A percentile compares a stretch with the other conserved stretches of the same genome.
Conservation (phyloP, 345 rosid species). For the Durio zibethinus region DNA sequence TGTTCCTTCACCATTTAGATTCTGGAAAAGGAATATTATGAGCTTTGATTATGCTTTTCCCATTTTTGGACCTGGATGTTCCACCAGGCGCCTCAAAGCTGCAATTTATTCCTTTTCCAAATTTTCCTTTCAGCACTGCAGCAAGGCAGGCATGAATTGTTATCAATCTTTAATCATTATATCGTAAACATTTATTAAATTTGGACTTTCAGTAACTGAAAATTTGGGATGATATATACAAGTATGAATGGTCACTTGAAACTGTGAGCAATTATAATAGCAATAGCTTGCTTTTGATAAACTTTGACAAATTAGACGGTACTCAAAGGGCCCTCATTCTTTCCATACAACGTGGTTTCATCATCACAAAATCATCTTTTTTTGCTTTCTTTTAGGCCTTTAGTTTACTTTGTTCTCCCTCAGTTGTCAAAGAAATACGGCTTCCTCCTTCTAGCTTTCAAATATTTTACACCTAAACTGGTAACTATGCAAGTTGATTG, state of each 20-base stretch:
- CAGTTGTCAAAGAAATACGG: conserved; percentile 5
- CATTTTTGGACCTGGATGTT: neutral
- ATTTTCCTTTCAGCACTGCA: neutral
- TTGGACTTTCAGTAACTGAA: neutral
- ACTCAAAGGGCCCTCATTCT: neutral
- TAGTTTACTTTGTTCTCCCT: neutral
- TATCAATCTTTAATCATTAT: neutral
- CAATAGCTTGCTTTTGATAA: neutral
- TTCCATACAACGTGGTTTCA: conserved; percentile 20
- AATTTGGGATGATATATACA: neutral
- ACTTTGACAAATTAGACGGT: neutral
- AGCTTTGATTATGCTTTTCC: neutral
- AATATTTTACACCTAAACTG: neutral
- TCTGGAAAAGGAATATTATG: neutral
- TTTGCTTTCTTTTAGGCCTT: neutral
- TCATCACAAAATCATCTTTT: conserved; percentile 27
- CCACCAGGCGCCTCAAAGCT: neutral
- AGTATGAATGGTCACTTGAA: neutral
- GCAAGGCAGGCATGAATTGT: neutral
- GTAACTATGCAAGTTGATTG: neutral
- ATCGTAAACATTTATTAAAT: no score
- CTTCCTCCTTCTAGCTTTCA: neutral
- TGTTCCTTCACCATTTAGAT: neutral
- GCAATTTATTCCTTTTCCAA: neutral
- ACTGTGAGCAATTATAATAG: neutral